Evolutionary conservation across 2,329 filamentous ascomycete species (phyloP), one percentile per base, ranked within the genome.

Genomic region (Verticillium isaacii): DNA sequence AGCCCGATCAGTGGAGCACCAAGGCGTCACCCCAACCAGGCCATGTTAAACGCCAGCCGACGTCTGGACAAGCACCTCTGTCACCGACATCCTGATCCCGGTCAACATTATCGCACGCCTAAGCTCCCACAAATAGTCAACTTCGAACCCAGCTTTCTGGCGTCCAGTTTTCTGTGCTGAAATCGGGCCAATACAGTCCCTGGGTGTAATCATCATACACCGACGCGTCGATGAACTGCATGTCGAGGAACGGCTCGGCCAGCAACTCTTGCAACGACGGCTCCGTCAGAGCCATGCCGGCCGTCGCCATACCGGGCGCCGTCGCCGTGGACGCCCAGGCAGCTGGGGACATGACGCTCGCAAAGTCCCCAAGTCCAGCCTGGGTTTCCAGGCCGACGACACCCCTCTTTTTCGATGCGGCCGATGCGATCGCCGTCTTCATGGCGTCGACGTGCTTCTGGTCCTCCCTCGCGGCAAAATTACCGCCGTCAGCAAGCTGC

Each of bases 391-490:
- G n/a, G 19, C 45, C 45, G 14, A 32, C 25, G 8, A 25, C 57
- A 3, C 62, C 61, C 5, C 60, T 61, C 7, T 57, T 56, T 8
- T 60, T 60, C 15, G 63, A 58, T 3, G 59, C 59, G 5, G 62
- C 63, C 1, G 61, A 58, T 5, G 59, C 61, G 68, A 74, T 71
- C 34, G 64, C 65, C 1, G 66, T 62, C 50, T 72, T 74, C 61
- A 72, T 73, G 12, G 72, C 71, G 14, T 78, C 75, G 6, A 78
- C 65, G 50, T 80, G 77, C n/a, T 71, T 68, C 25, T 70, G 76
- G 32, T 77, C 79, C 61, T 80, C 77, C 7, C 69, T 71, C 0
- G 78, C 78, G 0, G 73, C 73, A 45, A 76, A 72, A 58, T 79
- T 80, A 0, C 78, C 78, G 12, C 70, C 75, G 1, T 71, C 68